phyloP scores from a whole-genome alignment of 805 yeast species.

The Ogataea methylovora region DNA sequence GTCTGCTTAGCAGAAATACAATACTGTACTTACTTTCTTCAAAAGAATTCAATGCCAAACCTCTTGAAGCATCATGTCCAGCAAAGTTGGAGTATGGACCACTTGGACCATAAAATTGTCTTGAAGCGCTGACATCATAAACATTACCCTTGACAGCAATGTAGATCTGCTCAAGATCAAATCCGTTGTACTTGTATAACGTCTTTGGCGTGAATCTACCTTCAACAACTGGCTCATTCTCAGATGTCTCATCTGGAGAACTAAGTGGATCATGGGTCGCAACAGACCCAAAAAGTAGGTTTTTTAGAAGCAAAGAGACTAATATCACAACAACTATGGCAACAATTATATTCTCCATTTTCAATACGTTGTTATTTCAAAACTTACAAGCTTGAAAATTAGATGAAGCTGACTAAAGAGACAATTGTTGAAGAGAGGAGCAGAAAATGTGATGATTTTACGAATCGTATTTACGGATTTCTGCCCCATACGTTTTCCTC shows the following conservation, averaged over 20 bases:
- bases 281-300: constrained; percentile 13
- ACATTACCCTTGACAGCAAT: constrained; percentile 83
- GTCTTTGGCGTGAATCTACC: constrained; percentile 65
- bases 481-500: too few species aligned
- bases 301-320: constrained; percentile 14
- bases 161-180: constrained; percentile 70
- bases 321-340: constrained; percentile 16
- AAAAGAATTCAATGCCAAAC: constrained; percentile 82
- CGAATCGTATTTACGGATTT: too few species aligned
- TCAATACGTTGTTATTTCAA: background rate
- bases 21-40: constrained; percentile 36
- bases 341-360: constrained; percentile 20
- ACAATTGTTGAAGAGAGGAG: too few species aligned
- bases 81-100: constrained; percentile 95
- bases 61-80: constrained; percentile 92
- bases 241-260: constrained; percentile 15
- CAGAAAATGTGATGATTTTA: too few species aligned
- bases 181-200: constrained; percentile 72
- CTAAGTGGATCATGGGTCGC: constrained; percentile 12
- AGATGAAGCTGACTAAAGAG: too few species aligned
- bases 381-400: too few species aligned
- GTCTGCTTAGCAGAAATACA: background rate
- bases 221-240: constrained; percentile 20
- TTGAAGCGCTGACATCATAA: constrained; percentile 73
- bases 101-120: constrained; percentile 89